phyloP scores from a whole-genome alignment of 345 rosid species.

The Melaleuca quinquenervia region DNA sequence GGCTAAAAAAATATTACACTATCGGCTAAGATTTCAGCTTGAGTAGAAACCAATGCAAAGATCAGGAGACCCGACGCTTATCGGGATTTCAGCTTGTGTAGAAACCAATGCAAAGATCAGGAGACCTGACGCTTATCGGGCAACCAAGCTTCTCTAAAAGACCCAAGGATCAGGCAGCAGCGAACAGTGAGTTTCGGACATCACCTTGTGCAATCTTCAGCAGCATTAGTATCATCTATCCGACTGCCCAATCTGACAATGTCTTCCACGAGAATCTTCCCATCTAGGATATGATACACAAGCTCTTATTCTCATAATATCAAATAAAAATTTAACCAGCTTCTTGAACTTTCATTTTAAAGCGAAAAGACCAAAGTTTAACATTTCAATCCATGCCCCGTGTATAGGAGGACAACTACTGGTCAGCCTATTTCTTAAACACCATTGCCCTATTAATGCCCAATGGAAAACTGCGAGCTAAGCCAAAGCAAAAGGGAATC shows the following conservation, averaged over 20 bases:
- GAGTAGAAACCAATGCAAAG: background rate
- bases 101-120: background rate
- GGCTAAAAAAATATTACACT: background rate
- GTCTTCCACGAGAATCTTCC: slow-evolving; percentile 94
- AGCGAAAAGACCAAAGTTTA: background rate
- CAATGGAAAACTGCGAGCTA: background rate
- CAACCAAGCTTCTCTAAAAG: background rate
- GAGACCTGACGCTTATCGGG: background rate
- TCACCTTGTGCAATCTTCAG: slow-evolving; percentile 12
- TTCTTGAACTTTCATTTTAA: background rate
- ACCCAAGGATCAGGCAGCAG: background rate
- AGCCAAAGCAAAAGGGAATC: background rate
- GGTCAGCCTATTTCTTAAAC: background rate
- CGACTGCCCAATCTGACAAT: slow-evolving; percentile 70
- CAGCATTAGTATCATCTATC: slow-evolving; percentile 35
- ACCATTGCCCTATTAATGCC: background rate
- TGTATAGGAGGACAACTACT: background rate
- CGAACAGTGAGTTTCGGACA: background rate
- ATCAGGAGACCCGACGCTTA: too few relatives aligned
- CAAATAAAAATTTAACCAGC: background rate
- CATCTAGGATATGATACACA: slow-evolving; percentile 31
- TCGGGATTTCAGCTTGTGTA: background rate
- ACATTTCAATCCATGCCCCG: background rate
- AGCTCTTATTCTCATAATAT: background rate
- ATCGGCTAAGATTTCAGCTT: background rate